Conservation (phyloP, 805 yeast species). For the Suhomyces faveliae region DNA sequence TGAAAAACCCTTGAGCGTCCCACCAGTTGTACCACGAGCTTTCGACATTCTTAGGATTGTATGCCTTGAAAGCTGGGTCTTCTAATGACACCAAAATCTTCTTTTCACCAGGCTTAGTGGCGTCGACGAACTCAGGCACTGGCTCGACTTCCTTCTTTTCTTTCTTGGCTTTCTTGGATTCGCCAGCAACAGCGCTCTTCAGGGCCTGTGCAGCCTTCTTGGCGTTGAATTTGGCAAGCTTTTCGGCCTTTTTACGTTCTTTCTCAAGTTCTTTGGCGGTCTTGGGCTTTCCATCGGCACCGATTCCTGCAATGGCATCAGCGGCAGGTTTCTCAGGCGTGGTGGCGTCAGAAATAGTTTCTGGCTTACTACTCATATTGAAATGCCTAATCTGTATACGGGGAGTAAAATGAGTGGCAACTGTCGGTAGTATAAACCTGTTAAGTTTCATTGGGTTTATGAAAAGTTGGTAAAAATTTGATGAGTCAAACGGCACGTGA, state of each 20-base stretch:
- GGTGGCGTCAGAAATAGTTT: conserved; percentile 9
- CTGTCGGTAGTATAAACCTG: conserved; percentile 5
- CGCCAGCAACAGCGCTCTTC: conserved; percentile 34
- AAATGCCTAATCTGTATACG: conserved; percentile 3
- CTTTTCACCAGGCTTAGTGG: conserved; percentile 86
- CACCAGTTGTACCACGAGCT: conserved; percentile 99
- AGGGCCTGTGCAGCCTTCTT: conserved; percentile 60
- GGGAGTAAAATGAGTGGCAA: conserved; percentile 1
- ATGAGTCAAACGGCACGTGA: background rate
- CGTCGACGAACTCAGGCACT: conserved; percentile 81
- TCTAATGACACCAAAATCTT: conserved; percentile 83
- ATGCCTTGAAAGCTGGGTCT: conserved; percentile 91
- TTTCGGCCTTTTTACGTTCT: conserved; percentile 85
- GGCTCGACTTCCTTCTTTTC: conserved; percentile 69
- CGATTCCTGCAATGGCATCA: conserved; percentile 16
- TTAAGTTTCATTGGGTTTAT: conserved; percentile 5
- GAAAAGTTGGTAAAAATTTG: conserved; percentile 13
- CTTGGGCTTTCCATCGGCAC: conserved; percentile 45
- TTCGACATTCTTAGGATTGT: conserved; percentile 89
- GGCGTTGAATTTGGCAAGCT: conserved; percentile 83
- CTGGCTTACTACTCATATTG: conserved; percentile 11
- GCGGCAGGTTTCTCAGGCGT: conserved; percentile 10
- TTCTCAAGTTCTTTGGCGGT: conserved; percentile 82
- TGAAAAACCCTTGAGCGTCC: conserved; percentile 82
- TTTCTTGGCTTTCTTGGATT: conserved; percentile 61